A percentile compares a stretch with the other conserved stretches of the same genome.
These are phyloP conservation scores for Plasmopara halstedii DNA, from an alignment of 352 stramenopile genomes.

Conservation along the genomic window DNA sequence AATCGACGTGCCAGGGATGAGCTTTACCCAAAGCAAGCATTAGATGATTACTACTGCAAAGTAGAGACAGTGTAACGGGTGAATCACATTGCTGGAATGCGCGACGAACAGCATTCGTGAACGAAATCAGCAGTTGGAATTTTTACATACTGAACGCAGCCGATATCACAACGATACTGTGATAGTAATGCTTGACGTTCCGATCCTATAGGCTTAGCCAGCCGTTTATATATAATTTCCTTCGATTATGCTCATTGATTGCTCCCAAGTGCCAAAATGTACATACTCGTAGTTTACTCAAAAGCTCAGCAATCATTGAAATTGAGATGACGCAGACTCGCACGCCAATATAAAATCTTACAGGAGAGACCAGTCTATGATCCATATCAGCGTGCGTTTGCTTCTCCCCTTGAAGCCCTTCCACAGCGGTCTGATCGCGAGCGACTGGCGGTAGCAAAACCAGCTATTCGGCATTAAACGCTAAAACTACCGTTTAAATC, in stretches of 20 bases:
- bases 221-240: too few relatives aligned
- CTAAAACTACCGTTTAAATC: too few relatives aligned
- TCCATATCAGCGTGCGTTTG: neutral
- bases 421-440: neutral
- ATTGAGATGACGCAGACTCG: neutral
- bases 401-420: neutral
- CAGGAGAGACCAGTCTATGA: neutral
- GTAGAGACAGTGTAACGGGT: constrained; percentile 4
- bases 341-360: too few relatives aligned
- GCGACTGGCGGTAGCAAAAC: too few relatives aligned
- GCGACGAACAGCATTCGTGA: constrained; percentile 4
- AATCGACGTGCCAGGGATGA: constrained; percentile 9
- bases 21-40: neutral
- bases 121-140: constrained; percentile 4
- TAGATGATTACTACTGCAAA: neutral
- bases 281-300: neutral
- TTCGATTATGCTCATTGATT: too few relatives aligned
- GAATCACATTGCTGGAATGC: constrained; percentile 2
- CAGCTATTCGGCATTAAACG: too few relatives aligned
- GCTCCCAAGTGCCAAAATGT: too few relatives aligned
- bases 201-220: neutral
- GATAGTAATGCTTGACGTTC: neutral
- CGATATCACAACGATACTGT: neutral
- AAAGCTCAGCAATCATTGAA: neutral
- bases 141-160: constrained; percentile 1